phyloP scores from a whole-genome alignment of 352 stramenopile genomes.

The Globisporangium nunn region DNA sequence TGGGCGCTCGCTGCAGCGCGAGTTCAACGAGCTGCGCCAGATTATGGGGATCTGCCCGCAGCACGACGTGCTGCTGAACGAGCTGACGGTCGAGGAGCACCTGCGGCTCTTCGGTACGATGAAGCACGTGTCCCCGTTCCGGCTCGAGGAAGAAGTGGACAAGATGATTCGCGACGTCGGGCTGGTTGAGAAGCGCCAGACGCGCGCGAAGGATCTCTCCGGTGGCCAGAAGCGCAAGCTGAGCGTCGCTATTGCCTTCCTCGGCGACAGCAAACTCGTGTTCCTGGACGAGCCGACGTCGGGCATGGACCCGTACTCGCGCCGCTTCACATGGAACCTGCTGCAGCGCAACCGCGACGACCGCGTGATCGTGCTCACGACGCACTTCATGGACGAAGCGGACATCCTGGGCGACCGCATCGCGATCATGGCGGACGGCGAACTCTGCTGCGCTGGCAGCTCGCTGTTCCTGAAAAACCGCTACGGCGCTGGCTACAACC shows the following conservation, averaged over 20 bases:
- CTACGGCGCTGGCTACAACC: slow-evolving; percentile 89
- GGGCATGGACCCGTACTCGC: slow-evolving; percentile 94
- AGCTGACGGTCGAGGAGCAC: slow-evolving; percentile 94
- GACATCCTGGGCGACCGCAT: slow-evolving; percentile 89
- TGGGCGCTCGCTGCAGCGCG: slow-evolving; percentile 54
- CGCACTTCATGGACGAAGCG: slow-evolving; percentile 91
- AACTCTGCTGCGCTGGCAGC: slow-evolving; percentile 37
- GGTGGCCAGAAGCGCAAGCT: slow-evolving; percentile 96
- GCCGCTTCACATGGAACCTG: slow-evolving; percentile 88
- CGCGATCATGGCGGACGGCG: slow-evolving; percentile 83
- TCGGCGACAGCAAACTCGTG: slow-evolving; percentile 88
- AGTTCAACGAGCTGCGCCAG: slow-evolving; percentile 87
- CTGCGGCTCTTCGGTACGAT: slow-evolving; percentile 90
- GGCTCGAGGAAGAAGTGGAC: slow-evolving; percentile 23
- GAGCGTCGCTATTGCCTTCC: slow-evolving; percentile 92
- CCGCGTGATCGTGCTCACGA: slow-evolving; percentile 88
- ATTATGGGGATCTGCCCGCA: slow-evolving; percentile 95
- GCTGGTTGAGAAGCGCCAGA: slow-evolving; percentile 83
- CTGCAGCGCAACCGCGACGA: slow-evolving; percentile 50
- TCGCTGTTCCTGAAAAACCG: slow-evolving; percentile 88
- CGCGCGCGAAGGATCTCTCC: slow-evolving; percentile 56
- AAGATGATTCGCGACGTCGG: slow-evolving; percentile 76
- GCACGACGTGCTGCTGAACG: slow-evolving; percentile 93
- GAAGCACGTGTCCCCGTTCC: slow-evolving; percentile 58
- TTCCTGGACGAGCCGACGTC: slow-evolving; percentile 92